Evolutionary conservation across 2,329 filamentous ascomycete species (phyloP).

Genomic region (Aureobasidium sp.): DNA sequence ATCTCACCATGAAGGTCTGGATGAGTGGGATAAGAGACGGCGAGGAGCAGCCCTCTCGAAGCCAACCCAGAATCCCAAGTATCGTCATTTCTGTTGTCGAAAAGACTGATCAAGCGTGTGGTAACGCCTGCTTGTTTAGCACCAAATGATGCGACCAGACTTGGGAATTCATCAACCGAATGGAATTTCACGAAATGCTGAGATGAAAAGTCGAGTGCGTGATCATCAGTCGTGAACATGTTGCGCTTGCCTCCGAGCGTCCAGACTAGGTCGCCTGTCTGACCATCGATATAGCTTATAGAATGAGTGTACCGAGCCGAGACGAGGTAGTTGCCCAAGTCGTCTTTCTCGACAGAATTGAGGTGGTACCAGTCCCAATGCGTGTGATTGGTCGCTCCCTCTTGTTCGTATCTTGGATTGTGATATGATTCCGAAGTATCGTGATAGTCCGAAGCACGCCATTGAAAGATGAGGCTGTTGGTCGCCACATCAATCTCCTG

Average conservation of each 20-base stretch:
- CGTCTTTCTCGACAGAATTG: slow-evolving; percentile 46
- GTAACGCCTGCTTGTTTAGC: slow-evolving; percentile 21
- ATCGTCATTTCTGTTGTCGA: slow-evolving; percentile 36
- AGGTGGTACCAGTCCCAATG: slow-evolving; percentile 47
- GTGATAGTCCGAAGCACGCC: slow-evolving; percentile 31
- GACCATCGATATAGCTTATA: slow-evolving; percentile 39
- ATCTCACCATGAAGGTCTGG: not conserved
- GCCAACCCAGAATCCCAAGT: not conserved
- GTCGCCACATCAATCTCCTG: slow-evolving; percentile 36
- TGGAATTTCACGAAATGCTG: slow-evolving; percentile 42
- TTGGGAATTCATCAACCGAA: slow-evolving; percentile 36
- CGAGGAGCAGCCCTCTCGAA: slow-evolving; percentile 25
- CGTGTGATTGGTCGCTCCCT: slow-evolving; percentile 22
- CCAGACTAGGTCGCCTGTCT: slow-evolving; percentile 45
- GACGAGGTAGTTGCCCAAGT: slow-evolving; percentile 44
- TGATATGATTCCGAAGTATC: slow-evolving; percentile 14
- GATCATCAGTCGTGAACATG: slow-evolving; percentile 19
- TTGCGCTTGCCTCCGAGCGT: slow-evolving; percentile 32
- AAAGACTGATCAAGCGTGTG: slow-evolving; percentile 34
- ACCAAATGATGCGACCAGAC: not conserved
- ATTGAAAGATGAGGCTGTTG: slow-evolving; percentile 31
- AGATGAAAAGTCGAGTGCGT: slow-evolving; percentile 31
- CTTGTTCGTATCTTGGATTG: slow-evolving; percentile 32
- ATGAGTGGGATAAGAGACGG: slow-evolving; percentile 22
- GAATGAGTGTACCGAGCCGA: slow-evolving; percentile 43